Conservation (phyloP, 805 yeast species). For the Sungouiella thailandica region DNA sequence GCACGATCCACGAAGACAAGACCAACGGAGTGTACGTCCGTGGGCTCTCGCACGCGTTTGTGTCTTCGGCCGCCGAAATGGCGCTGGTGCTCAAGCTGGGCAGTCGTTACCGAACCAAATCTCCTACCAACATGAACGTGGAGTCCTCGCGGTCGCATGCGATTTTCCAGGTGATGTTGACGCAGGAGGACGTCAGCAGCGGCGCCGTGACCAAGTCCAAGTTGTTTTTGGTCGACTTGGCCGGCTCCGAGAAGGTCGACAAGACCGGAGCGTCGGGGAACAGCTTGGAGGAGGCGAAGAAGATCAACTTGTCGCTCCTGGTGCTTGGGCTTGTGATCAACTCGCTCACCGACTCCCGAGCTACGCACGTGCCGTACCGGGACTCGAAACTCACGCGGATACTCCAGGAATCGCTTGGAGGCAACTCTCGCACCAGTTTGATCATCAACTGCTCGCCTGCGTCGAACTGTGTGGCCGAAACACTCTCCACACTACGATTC, state of each 20-base stretch:
- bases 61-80: conserved; percentile 55
- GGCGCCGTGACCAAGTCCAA: conserved; percentile 60
- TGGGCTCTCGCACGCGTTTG: conserved; percentile 61
- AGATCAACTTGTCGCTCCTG: conserved; percentile 73
- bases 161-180: conserved; percentile 62
- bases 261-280: conserved; percentile 76
- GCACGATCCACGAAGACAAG: conserved; percentile 60
- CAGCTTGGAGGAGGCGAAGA: conserved; percentile 76
- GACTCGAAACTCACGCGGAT: conserved; percentile 78
- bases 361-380: conserved; percentile 66
- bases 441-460: conserved; percentile 73
- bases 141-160: conserved; percentile 80
- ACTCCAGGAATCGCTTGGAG: conserved; percentile 75
- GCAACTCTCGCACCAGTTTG: conserved; percentile 72
- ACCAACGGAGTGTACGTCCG: conserved; percentile 63
- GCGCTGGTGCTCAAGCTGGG: conserved; percentile 57
- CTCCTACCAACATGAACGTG: conserved; percentile 63
- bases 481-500: conserved; percentile 67
- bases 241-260: conserved; percentile 79
- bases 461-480: conserved; percentile 51
- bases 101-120: conserved; percentile 47
- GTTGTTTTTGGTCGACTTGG: conserved; percentile 74
- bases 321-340: conserved; percentile 79
- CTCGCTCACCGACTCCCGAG: conserved; percentile 64
- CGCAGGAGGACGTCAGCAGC: conserved; percentile 52